These are phyloP conservation scores for Parmales sp. DNA, from an alignment of 108 stramenopile genomes.

Conservation along the genomic window DNA sequence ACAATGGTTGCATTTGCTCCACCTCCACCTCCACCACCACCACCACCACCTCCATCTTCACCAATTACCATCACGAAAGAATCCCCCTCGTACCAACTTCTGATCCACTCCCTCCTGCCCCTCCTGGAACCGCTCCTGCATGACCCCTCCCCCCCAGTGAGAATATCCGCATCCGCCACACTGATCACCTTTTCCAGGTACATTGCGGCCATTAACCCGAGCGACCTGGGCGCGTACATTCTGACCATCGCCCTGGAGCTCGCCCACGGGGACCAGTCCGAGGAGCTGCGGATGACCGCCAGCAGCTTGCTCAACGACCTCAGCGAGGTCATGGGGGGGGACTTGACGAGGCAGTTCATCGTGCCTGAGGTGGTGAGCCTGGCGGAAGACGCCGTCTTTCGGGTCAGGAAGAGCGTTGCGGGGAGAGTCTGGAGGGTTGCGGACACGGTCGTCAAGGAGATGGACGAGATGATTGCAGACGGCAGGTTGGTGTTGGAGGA, in stretches of 20 bases:
- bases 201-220: slow-evolving; percentile 21
- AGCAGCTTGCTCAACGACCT: slow-evolving; percentile 77
- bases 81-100: background rate
- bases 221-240: slow-evolving; percentile 42
- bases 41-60: background rate
- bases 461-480: too few relatives aligned
- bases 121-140: slow-evolving; percentile 19
- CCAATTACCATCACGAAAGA: background rate
- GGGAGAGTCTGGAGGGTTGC: too few relatives aligned
- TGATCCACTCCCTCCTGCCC: slow-evolving; percentile 26
- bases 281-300: slow-evolving; percentile 88
- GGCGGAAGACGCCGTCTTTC: slow-evolving; percentile 81
- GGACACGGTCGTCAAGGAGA: too few relatives aligned
- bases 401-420: slow-evolving; percentile 77
- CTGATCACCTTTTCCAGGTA: slow-evolving; percentile 23
- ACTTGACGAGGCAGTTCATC: slow-evolving; percentile 26
- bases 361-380: slow-evolving; percentile 72
- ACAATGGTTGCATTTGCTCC: background rate
- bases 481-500: too few relatives aligned
- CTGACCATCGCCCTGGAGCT: slow-evolving; percentile 48
- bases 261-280: slow-evolving; percentile 50
- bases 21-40: background rate
- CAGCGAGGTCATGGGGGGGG: slow-evolving; percentile 30
- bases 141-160: slow-evolving; percentile 31
- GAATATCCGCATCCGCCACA: slow-evolving; percentile 26